These are phyloP conservation scores for Simplicillium sp. DNA, from an alignment of 2,329 filamentous ascomycete species.

Conservation along the genomic window DNA sequence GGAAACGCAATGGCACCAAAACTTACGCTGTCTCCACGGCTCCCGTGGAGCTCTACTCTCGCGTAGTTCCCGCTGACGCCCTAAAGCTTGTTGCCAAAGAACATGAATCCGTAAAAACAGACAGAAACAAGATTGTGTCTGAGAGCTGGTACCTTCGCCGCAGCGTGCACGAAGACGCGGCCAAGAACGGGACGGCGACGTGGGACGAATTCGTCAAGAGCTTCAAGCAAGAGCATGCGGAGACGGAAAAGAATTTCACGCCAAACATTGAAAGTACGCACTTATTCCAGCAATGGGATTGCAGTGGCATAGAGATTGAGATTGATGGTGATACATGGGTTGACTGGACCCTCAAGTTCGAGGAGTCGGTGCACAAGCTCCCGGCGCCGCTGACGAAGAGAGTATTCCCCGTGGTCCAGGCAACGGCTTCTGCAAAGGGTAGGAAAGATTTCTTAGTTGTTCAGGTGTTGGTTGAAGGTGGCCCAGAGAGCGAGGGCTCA, in stretches of 20 bases:
- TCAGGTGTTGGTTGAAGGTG: constrained; percentile 37
- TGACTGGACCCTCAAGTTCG: constrained; percentile 38
- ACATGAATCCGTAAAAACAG: constrained; percentile 14
- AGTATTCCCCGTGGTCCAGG: constrained; percentile 57
- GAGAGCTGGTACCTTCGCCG: constrained; percentile 58
- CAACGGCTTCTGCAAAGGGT: constrained; percentile 37
- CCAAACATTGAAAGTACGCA: constrained; percentile 23
- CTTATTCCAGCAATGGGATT: constrained; percentile 35
- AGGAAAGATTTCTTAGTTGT: constrained; percentile 44
- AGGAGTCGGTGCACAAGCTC: constrained; percentile 59
- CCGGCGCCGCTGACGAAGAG: constrained; percentile 51
- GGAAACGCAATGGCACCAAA: constrained; percentile 42
- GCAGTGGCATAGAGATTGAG: constrained; percentile 26
- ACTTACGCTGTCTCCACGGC: constrained; percentile 37
- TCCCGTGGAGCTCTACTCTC: constrained; percentile 42
- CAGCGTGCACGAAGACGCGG: constrained; percentile 48
- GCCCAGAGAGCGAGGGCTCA: constrained; percentile 27
- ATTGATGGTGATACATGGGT: constrained; percentile 32
- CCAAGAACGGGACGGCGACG: constrained; percentile 41
- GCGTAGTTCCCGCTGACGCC: constrained; percentile 33
- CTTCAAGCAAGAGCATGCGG: constrained; percentile 41
- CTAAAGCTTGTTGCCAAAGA: constrained; percentile 27
- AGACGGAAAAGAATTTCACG: constrained; percentile 30
- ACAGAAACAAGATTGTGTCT: constrained; percentile 10
- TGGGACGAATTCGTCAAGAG: constrained; percentile 55